A percentile compares a stretch with the other conserved stretches of the same genome.
Evolutionary conservation across 2,329 filamentous ascomycete species (phyloP).

Genomic region (Penicillium sp.): DNA sequence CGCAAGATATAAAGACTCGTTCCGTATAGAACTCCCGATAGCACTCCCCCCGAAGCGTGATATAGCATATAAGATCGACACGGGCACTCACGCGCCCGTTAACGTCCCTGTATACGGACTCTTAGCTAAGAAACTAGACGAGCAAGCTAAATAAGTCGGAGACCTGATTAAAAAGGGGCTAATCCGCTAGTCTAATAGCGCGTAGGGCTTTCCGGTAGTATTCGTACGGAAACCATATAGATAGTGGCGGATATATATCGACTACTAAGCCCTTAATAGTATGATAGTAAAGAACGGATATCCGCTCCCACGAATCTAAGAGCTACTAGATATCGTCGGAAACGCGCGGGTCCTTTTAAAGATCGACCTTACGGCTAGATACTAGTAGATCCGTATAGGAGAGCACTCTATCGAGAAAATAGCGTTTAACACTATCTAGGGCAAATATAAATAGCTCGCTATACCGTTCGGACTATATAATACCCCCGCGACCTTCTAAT

Average conservation of each 20-base stretch:
- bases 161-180: not conserved
- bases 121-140: not conserved
- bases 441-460: constrained; percentile 1
- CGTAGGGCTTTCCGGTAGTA: not conserved
- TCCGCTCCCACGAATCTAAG: not conserved
- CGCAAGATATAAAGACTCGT: not conserved
- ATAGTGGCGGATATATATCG: not conserved
- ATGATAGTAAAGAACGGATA: constrained; percentile 1
- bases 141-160: not conserved
- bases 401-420: not conserved
- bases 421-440: constrained; percentile 1
- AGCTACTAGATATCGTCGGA: not conserved
- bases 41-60: not conserved
- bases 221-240: not conserved
- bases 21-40: not conserved
- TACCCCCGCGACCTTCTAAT: not conserved
- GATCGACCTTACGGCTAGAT: not conserved
- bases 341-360: not conserved
- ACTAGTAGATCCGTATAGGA: not conserved
- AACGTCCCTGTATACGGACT: not conserved
- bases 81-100: fast-evolving
- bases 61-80: not conserved
- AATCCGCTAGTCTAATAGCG: not conserved
- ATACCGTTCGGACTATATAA: constrained; percentile 3
- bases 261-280: not conserved